A percentile compares a stretch with the other conserved stretches of the same genome.
Conservation (phyloP, 805 yeast species). For the Candida germanica region DNA sequence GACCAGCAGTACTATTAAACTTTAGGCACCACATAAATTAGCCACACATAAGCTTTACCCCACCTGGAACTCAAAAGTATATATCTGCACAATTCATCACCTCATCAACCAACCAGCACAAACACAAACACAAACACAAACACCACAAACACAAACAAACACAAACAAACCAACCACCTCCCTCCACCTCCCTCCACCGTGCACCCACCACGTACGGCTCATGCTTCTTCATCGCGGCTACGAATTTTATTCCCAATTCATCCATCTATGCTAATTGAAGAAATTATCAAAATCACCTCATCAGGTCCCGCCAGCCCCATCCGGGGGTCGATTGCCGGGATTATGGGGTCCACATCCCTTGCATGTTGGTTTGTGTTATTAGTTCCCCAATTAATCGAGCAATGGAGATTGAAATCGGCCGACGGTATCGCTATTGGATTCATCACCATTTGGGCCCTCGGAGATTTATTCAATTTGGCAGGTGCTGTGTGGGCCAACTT, state of each 20-base stretch:
- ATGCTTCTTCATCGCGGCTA: neutral
- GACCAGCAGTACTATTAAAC: too few species aligned
- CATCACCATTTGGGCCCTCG: conserved; percentile 65
- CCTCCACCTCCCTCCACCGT: too few species aligned
- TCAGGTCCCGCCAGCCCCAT: conserved; percentile 6
- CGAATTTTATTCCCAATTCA: neutral
- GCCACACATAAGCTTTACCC: too few species aligned
- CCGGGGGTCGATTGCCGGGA: conserved; percentile 52
- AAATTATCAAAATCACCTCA: conserved; percentile 1
- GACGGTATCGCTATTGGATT: conserved; percentile 75
- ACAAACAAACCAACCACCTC: too few species aligned
- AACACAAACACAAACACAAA: too few species aligned
- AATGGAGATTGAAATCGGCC: conserved; percentile 71
- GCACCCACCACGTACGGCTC: neutral
- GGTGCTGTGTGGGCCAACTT: conserved; percentile 72
- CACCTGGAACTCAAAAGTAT: too few species aligned
- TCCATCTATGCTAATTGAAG: conserved; percentile 1
- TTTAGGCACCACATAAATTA: too few species aligned
- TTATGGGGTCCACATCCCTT: conserved; percentile 66
- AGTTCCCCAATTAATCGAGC: conserved; percentile 76
- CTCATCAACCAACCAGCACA: too few species aligned
- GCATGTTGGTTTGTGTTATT: conserved; percentile 80
- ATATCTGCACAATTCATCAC: too few species aligned
- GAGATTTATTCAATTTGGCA: conserved; percentile 63
- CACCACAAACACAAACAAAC: too few species aligned